These are phyloP conservation scores for Phialophora verrucosa DNA, from an alignment of 2,329 filamentous ascomycete species.

Conservation along the genomic window DNA sequence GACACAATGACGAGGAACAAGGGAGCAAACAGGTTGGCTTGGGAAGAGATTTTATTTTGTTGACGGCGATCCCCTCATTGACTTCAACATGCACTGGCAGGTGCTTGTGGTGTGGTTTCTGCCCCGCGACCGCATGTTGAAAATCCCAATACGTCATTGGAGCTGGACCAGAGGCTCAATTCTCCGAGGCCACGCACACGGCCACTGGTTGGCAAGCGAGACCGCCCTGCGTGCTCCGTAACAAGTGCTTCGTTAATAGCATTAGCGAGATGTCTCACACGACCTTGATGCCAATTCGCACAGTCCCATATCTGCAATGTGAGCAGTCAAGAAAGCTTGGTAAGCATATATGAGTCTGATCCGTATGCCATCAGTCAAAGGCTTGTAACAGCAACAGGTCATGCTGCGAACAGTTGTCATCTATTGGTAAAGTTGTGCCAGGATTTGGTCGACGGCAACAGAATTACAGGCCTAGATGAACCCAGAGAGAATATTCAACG, in stretches of 20 bases:
- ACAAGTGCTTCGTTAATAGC: background rate
- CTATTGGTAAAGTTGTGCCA: background rate
- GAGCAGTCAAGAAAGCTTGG: constrained; percentile 3
- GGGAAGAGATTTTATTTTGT: background rate
- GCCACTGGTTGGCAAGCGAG: constrained; percentile 2
- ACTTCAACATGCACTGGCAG: constrained; percentile 1
- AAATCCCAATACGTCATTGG: constrained; percentile 1
- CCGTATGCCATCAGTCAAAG: background rate
- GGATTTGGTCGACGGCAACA: background rate
- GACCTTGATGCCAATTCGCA: background rate
- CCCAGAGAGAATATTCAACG: background rate
- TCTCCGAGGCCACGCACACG: background rate
- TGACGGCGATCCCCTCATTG: constrained; percentile 3
- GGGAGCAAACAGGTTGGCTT: background rate
- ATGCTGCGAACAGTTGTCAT: background rate
- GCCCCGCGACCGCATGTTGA: constrained; percentile 3
- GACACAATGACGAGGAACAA: background rate
- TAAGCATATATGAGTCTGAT: background rate
- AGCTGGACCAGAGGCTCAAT: constrained; percentile 5
- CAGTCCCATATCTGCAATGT: background rate
- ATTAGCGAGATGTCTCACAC: background rate
- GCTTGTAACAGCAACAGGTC: background rate
- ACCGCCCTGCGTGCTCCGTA: background rate
- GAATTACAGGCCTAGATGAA: background rate
- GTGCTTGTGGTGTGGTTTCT: background rate